Evolutionary conservation across 495 filamentous ascomycete species (phyloP).

Genomic region (Hypomontagnella monticulosa): DNA sequence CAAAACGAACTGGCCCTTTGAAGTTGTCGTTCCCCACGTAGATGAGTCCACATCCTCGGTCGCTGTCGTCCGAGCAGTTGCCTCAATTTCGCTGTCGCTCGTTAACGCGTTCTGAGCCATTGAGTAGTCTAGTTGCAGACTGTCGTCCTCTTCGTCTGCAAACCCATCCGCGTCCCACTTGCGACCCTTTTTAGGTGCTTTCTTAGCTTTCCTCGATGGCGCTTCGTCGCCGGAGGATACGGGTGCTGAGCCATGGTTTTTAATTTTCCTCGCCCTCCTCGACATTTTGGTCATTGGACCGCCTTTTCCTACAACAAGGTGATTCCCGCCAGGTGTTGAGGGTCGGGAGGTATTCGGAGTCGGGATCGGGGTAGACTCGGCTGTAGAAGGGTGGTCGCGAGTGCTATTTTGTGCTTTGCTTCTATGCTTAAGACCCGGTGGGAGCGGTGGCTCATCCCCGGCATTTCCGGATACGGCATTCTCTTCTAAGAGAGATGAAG

Average conservation of each 20-base stretch:
- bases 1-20: conserved; percentile 90
- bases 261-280: conserved; percentile 81
- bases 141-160: conserved; percentile 84
- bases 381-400: conserved; percentile 57
- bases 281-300: conserved; percentile 79
- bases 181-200: conserved; percentile 80
- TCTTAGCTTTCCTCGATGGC: conserved; percentile 64
- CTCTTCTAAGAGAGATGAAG: conserved; percentile 56
- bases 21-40: conserved; percentile 83
- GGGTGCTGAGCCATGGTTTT: conserved; percentile 67
- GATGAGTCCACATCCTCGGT: conserved; percentile 79
- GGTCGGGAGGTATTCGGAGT: conserved; percentile 85
- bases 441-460: conserved; percentile 57
- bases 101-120: conserved; percentile 55
- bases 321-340: conserved; percentile 70
- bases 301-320: conserved; percentile 73
- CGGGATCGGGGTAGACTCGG: conserved; percentile 70
- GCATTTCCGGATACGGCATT: conserved; percentile 45
- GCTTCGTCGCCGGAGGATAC: conserved; percentile 87
- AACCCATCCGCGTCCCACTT: conserved; percentile 91
- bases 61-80: conserved; percentile 53
- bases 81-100: conserved; percentile 65
- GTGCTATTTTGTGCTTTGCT: conserved; percentile 38
- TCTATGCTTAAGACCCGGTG: conserved; percentile 50
- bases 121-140: conserved; percentile 85